phyloP scores from a whole-genome alignment of 352 stramenopile genomes.

The Globisporangium cylindrosporum region DNA sequence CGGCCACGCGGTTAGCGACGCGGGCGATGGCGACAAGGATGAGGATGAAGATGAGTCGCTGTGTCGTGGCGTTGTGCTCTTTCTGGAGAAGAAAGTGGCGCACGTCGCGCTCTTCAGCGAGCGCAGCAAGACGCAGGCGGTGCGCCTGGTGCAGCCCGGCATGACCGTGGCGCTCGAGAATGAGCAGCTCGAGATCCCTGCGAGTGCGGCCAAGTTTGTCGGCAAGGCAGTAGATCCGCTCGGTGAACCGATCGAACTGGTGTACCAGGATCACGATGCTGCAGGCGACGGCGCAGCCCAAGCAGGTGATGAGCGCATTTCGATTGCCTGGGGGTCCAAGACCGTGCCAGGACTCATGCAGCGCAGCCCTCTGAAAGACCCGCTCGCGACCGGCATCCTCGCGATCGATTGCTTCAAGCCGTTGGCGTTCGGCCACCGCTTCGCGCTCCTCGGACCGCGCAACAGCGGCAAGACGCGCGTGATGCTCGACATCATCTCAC shows the following conservation, averaged over 20 bases:
- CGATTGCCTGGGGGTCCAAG: constrained; percentile 51
- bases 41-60: constrained; percentile 4
- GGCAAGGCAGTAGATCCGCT: constrained; percentile 54
- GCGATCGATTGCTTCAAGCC: constrained; percentile 79
- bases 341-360: constrained; percentile 67
- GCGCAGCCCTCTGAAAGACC: constrained; percentile 41
- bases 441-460: constrained; percentile 58
- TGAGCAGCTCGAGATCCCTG: constrained; percentile 47
- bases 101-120: constrained; percentile 57
- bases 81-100: constrained; percentile 54
- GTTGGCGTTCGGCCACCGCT: constrained; percentile 64
- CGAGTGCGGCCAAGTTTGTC: constrained; percentile 38
- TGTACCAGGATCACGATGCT: constrained; percentile 14
- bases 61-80: constrained; percentile 52
- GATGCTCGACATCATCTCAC: constrained; percentile 59
- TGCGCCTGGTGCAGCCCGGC: constrained; percentile 35
- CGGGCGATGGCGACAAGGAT: not conserved
- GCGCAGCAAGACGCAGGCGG: constrained; percentile 20
- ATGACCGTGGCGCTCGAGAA: constrained; percentile 61
- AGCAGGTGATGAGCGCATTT: constrained; percentile 23
- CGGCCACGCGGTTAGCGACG: constrained; percentile 15
- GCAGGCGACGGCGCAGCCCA: not conserved
- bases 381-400: constrained; percentile 61
- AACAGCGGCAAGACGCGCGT: constrained; percentile 77
- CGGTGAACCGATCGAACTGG: constrained; percentile 30